Conservation (phyloP, 139 green algal genomes). For the Tetradesmus obliquus region DNA sequence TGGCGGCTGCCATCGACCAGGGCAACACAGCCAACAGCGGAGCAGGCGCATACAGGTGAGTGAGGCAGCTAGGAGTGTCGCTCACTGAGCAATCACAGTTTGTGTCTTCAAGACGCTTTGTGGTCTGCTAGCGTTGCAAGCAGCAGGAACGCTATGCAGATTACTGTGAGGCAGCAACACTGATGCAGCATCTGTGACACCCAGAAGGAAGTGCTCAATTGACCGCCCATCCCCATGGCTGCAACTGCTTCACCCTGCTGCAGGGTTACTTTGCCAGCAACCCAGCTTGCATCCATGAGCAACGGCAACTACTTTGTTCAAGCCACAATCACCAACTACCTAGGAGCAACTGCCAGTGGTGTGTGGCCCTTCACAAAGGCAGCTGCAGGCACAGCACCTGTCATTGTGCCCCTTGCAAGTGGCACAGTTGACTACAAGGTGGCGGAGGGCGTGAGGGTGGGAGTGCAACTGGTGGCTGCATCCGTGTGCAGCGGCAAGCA, state of each 20-base stretch:
- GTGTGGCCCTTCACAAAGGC: background rate
- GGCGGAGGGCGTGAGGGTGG: conserved; percentile 7
- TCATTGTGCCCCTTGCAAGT: background rate
- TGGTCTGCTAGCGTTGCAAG: no score
- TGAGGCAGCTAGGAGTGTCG: no score
- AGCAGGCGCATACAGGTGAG: conserved; percentile 1
- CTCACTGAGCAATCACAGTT: no score
- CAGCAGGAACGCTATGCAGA: no score
- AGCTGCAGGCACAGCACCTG: background rate
- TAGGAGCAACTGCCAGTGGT: background rate
- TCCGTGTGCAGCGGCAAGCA: conserved; percentile 3
- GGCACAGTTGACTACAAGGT: background rate
- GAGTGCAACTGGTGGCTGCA: background rate
- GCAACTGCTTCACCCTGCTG: background rate
- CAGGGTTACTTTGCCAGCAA: background rate
- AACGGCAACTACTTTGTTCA: background rate
- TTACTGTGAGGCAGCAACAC: no score
- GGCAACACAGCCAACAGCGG: conserved; percentile 9
- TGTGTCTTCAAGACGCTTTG: no score
- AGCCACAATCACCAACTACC: background rate
- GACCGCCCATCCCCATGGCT: no score
- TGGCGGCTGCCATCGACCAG: background rate
- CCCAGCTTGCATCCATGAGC: background rate
- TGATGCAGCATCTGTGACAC: no score
- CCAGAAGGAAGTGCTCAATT: no score